Percentiles rank a stretch among this genome's conserved stretches.
These are phyloP conservation scores for Adansonia gregorii DNA, from an alignment of 441 rosid species.

Conservation along the genomic window DNA sequence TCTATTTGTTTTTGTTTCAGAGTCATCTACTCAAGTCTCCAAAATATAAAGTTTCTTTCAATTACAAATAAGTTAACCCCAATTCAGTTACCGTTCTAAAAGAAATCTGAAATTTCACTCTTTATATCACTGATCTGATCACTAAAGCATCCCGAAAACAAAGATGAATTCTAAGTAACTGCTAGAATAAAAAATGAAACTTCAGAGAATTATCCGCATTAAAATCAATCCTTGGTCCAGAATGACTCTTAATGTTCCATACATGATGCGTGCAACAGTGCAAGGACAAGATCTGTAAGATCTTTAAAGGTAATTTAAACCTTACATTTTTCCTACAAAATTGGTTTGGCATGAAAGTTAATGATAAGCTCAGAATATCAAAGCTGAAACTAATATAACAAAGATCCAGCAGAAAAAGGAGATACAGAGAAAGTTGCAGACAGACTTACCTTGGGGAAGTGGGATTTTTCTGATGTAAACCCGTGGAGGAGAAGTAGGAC, in stretches of 20 bases:
- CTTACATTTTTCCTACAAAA: slow-evolving; percentile 4
- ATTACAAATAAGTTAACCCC: slow-evolving; percentile 4
- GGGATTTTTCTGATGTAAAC: background rate
- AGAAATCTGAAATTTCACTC: background rate
- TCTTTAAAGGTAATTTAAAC: background rate
- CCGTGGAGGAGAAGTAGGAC: slow-evolving; percentile 1
- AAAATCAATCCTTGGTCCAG: background rate
- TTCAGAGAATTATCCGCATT: background rate
- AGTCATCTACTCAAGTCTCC: background rate
- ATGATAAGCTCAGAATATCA: background rate
- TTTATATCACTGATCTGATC: background rate
- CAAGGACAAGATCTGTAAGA: slow-evolving; percentile 6
- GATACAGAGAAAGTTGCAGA: background rate
- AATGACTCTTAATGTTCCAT: background rate
- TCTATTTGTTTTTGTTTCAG: background rate
- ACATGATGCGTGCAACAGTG: background rate
- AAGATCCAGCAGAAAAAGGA: background rate
- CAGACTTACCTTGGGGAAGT: background rate
- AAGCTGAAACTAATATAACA: background rate
- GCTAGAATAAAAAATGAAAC: background rate
- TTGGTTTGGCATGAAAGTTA: slow-evolving; percentile 8
- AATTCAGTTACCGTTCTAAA: background rate
- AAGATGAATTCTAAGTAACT: background rate
- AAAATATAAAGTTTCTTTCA: background rate
- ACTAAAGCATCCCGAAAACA: background rate